phyloP scores from a whole-genome alignment of 1,139 yeast species.

The Pichia sp. region DNA sequence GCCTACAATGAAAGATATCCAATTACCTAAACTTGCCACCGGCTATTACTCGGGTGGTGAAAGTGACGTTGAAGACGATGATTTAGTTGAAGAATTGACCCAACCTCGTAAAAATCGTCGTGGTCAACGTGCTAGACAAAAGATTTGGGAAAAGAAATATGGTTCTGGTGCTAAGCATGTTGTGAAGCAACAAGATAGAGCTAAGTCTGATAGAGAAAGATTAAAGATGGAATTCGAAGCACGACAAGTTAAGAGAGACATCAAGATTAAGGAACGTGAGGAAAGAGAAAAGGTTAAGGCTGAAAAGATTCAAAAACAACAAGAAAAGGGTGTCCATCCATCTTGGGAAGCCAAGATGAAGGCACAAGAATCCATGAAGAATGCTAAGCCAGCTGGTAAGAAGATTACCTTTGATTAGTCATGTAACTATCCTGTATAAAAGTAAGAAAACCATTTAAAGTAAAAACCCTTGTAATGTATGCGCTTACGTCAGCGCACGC shows the following conservation, averaged over 20 bases:
- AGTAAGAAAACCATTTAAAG: too few relatives aligned
- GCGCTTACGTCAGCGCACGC: background rate
- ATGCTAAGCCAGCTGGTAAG: conserved; percentile 77
- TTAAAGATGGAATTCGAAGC: conserved; percentile 69
- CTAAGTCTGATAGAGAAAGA: conserved; percentile 53
- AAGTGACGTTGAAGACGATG: conserved; percentile 50
- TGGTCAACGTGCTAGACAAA: conserved; percentile 96
- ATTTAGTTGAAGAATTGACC: conserved; percentile 54
- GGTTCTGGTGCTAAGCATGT: conserved; percentile 87
- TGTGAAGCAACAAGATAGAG: conserved; percentile 55
- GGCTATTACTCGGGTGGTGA: conserved; percentile 87
- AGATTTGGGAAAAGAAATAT: conserved; percentile 91
- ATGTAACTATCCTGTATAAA: background rate
- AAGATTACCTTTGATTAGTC: conserved; percentile 64
- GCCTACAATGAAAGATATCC: conserved; percentile 29
- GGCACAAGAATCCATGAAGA: conserved; percentile 65
- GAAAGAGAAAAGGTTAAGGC: conserved; percentile 41
- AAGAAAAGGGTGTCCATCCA: conserved; percentile 63
- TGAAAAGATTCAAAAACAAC: conserved; percentile 33
- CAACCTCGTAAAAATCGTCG: conserved; percentile 77
- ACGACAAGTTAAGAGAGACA: conserved; percentile 65
- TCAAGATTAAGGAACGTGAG: conserved; percentile 38
- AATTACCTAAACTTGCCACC: conserved; percentile 67
- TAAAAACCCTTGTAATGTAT: background rate
- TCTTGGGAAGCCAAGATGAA: conserved; percentile 90